Evolutionary conservation across 2,329 filamentous ascomycete species (phyloP), one percentile per base, ranked within the genome.

Genomic region (Venturia carpophila): DNA sequence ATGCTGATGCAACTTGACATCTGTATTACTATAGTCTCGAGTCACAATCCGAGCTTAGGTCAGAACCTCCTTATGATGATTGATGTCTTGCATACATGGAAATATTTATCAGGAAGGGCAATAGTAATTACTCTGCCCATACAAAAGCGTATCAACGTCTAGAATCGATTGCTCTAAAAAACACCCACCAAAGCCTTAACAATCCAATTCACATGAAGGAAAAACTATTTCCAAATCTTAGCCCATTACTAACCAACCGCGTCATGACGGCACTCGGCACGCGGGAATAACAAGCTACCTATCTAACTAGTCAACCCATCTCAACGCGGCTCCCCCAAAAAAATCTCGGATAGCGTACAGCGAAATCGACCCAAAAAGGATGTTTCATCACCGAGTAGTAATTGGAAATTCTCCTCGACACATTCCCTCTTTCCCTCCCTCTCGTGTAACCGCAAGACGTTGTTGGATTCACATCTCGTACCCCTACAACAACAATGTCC

Each of bases 211-310:
- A 34, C 30, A 34, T 6, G 30, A 34, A n/a, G n/a, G n/a, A n/a
- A n/a, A n/a, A n/a, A 3, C 30, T 6, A 34, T 34, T 34, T 34
- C 30, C 30, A 3, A 6, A 34, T 1, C 52, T 27, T n/a, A 37
- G 52, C 17, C 21, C 52, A 56, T 56, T 37, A 56, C 10, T n/a
- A 56, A 37, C 34, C 34, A 30, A 37, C 30, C 27, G 27, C 17
- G 37, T 56, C 27, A 37, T 56, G 52, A n/a, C 52, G 52, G 52
- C 52, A 56, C 52, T 56, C 52, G 52, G 52, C 52, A 56, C 52
- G 27, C 52, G 52, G 52, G 15, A 56, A 37, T 56, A 56, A 37
- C 17, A 56, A 19, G 30, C 3, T 34, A 6, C 30, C 30, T n/a
- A n/a, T n/a, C n/a, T n/a, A n/a, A n/a, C 49, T 55, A 55, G 43